Conservation (phyloP, 768 basidiomycete species). For the Pleurotus pulmonarius region DNA sequence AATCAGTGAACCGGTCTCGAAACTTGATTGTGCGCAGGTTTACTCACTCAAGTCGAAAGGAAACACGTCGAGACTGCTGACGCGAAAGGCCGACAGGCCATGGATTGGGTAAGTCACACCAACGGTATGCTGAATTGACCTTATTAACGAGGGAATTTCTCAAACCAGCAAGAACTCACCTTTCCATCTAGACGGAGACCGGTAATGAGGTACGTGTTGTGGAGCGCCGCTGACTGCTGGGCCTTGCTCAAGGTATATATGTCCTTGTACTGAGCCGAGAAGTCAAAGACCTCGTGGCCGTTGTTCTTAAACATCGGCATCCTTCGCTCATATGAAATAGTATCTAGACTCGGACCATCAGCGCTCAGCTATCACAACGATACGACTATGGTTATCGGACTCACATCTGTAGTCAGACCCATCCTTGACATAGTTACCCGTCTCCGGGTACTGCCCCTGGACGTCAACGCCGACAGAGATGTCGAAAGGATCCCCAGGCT, state of each 20-base stretch:
- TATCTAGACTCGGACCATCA: background rate
- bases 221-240: background rate
- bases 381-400: background rate
- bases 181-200: background rate
- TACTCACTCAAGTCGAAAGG: background rate
- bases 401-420: background rate
- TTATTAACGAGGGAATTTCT: background rate
- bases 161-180: background rate
- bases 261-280: background rate
- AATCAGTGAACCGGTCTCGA: background rate
- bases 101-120: background rate
- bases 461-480: background rate
- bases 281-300: background rate
- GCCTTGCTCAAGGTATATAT: background rate
- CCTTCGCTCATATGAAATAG: background rate
- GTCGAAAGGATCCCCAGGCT: too few relatives aligned
- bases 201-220: background rate
- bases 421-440: background rate
- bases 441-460: background rate
- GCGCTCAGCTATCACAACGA: too few relatives aligned
- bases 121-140: background rate
- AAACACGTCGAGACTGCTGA: background rate
- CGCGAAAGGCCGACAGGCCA: background rate
- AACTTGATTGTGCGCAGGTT: background rate
- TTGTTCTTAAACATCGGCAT: background rate